Evolutionary conservation across 1,284 basidiomycete genomes (phyloP), one percentile per base, ranked within the genome.

Genomic region (Ceratobasidium theobromae): DNA sequence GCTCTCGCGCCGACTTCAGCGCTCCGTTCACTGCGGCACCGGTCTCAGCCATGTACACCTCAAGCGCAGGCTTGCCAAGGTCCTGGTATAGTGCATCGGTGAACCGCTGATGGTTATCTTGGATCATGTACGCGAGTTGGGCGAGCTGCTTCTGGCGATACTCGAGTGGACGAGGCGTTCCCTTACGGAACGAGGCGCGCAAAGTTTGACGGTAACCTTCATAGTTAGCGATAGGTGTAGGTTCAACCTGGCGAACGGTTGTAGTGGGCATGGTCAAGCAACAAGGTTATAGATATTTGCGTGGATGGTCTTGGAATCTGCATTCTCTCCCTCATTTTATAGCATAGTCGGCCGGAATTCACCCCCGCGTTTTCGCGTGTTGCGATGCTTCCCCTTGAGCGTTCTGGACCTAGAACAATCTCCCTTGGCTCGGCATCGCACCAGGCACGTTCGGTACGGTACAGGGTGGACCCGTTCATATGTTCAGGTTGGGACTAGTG

Each of bases 71-170:
- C 70, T 82, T 83, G 52, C 80, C 82, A 14, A 88, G 76, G 73
- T 89, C 87, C 43, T 76, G 74, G 40, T 77, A 66, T 40, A 85
- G 70, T 1, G 85, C 80, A 30, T 80, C 78, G 68, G 79, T 66
- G 70, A 88, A 77, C 8, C 74, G 75, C 11, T 77, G 74, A 46
- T 76, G 72, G 74, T 89, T 86, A 70, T 89, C 86, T 67, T 85
- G 78, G 55, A 87, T 71, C 72, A 88, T 74, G 67, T 81, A 86
- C 11, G 81, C 82, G 43, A 89, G 77, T 74, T 86, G 84, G 70
- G 85, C 81, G 57, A 88, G 80, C 75, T 88, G 86, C 65, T 81
- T 80, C 68, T 84, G 80, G 41, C 87, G 78, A 74, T 84, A 88
- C 41, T 77, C 78, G 53, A 87, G 72, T 11, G 80, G 75, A 27